Conservation (phyloP, 2,329 filamentous ascomycete species). For the Ramularia endophylla region DNA sequence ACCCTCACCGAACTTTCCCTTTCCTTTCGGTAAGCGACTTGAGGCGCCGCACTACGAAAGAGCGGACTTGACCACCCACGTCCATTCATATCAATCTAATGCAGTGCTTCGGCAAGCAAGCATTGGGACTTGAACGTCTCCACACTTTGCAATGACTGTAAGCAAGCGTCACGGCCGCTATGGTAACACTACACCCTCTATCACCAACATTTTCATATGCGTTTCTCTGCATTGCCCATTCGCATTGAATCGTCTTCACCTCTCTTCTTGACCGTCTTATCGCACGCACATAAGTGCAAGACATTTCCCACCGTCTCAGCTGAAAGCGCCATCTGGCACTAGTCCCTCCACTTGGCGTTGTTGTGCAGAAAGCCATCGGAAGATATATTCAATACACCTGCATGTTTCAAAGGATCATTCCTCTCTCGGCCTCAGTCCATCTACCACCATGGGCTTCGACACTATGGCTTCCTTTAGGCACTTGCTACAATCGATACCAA, state of each 20-base stretch:
- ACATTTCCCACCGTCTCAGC: slow-evolving; percentile 10
- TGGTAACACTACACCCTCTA: slow-evolving; percentile 2
- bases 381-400: too few relatives aligned
- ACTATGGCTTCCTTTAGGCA: slow-evolving; percentile 19
- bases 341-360: slow-evolving; percentile 7
- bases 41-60: slow-evolving; percentile 6
- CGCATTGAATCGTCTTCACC: slow-evolving; percentile 3
- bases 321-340: slow-evolving; percentile 3
- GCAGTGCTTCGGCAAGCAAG: slow-evolving; percentile 5
- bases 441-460: slow-evolving; percentile 17
- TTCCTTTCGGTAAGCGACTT: slow-evolving; percentile 1
- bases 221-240: slow-evolving; percentile 1
- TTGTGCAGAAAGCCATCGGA: too few relatives aligned
- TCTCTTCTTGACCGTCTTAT: not conserved
- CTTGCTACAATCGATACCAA: slow-evolving; percentile 12
- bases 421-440: too few relatives aligned
- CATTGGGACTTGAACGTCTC: slow-evolving; percentile 2
- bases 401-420: too few relatives aligned
- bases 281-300: slow-evolving; percentile 2
- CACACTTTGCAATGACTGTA: slow-evolving; percentile 4
- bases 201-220: slow-evolving; percentile 3
- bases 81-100: slow-evolving; percentile 10
- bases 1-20: too few relatives aligned
- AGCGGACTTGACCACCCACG: slow-evolving; percentile 4
- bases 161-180: slow-evolving; percentile 5